Conservation (phyloP, 169 alveolate species). For the Cystoisospora suis region DNA sequence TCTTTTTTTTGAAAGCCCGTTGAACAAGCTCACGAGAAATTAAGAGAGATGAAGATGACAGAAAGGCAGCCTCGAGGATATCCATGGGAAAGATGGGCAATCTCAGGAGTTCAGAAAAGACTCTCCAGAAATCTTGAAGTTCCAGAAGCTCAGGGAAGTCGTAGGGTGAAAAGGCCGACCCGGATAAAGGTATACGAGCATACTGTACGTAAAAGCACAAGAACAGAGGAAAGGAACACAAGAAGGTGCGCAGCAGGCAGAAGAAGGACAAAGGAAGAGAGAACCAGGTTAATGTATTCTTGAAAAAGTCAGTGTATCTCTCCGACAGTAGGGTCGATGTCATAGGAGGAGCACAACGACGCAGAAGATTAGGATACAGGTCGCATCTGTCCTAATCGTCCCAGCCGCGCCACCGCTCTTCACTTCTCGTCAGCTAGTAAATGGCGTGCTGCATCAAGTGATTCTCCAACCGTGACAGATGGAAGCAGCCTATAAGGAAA, state of each 20-base stretch:
- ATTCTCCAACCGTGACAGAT: too few species aligned
- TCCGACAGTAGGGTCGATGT: too few species aligned
- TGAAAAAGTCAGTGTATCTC: too few species aligned
- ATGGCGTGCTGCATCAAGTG: too few species aligned
- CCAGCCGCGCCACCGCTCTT: too few species aligned
- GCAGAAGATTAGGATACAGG: too few species aligned
- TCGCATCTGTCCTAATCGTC: too few species aligned
- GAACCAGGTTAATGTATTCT: too few species aligned
- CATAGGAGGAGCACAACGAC: too few species aligned
- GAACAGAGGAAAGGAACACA: neutral
- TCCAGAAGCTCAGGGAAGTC: conserved; percentile 54
- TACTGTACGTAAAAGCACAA: conserved; percentile 26
- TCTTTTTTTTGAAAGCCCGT: neutral
- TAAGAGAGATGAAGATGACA: neutral
- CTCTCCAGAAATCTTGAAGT: conserved; percentile 54
- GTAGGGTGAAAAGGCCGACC: conserved; percentile 33
- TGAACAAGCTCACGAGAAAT: neutral
- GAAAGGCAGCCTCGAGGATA: conserved; percentile 45
- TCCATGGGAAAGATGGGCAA: conserved; percentile 41
- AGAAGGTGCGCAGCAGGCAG: conserved; percentile 10
- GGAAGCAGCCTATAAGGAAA: too few species aligned
- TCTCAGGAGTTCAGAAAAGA: conserved; percentile 32
- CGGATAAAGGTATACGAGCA: conserved; percentile 46
- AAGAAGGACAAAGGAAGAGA: too few species aligned
- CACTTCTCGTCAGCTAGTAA: too few species aligned